Percentiles rank a stretch among this genome's conserved stretches.
These are phyloP conservation scores for Penicillium roqueforti DNA, from an alignment of 495 filamentous ascomycete species.

Conservation along the genomic window DNA sequence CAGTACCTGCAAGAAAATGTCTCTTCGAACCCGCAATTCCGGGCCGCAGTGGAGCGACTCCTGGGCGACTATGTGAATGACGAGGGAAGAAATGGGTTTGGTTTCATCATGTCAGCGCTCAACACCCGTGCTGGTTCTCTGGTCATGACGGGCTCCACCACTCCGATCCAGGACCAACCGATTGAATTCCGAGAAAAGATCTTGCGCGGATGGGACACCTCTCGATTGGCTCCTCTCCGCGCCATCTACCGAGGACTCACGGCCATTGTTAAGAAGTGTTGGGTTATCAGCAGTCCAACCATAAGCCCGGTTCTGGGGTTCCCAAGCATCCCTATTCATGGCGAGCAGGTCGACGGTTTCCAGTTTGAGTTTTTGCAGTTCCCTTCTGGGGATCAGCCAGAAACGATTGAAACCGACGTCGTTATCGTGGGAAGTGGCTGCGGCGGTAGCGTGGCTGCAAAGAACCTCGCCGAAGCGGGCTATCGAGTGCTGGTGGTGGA, in stretches of 20 bases:
- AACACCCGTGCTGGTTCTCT: constrained; percentile 65
- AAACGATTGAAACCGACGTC: constrained; percentile 70
- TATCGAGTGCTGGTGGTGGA: constrained; percentile 76
- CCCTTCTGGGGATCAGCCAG: constrained; percentile 40
- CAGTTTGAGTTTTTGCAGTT: constrained; percentile 52
- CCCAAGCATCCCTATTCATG: constrained; percentile 56
- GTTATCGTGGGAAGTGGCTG: constrained; percentile 85
- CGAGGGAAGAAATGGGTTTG: constrained; percentile 48
- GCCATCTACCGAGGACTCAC: constrained; percentile 53
- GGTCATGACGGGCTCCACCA: constrained; percentile 60
- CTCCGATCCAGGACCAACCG: constrained; percentile 59
- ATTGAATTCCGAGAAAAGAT: constrained; percentile 56
- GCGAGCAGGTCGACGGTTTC: constrained; percentile 53
- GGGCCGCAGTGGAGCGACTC: constrained; percentile 40
- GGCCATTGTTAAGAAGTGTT: constrained; percentile 52
- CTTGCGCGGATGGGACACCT: constrained; percentile 53
- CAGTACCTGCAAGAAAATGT: constrained; percentile 49
- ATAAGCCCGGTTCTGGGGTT: constrained; percentile 57
- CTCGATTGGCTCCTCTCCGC: constrained; percentile 56
- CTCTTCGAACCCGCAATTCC: constrained; percentile 46
- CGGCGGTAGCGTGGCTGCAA: constrained; percentile 79
- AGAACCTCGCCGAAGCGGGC: constrained; percentile 73
- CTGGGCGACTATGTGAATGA: constrained; percentile 41
- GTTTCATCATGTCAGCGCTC: constrained; percentile 48
- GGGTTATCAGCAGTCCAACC: constrained; percentile 56